Percentiles rank a stretch among this genome's conserved stretches.
These are phyloP conservation scores for Nemania diffusa DNA, from an alignment of 2,329 filamentous ascomycete species.

Conservation along the genomic window DNA sequence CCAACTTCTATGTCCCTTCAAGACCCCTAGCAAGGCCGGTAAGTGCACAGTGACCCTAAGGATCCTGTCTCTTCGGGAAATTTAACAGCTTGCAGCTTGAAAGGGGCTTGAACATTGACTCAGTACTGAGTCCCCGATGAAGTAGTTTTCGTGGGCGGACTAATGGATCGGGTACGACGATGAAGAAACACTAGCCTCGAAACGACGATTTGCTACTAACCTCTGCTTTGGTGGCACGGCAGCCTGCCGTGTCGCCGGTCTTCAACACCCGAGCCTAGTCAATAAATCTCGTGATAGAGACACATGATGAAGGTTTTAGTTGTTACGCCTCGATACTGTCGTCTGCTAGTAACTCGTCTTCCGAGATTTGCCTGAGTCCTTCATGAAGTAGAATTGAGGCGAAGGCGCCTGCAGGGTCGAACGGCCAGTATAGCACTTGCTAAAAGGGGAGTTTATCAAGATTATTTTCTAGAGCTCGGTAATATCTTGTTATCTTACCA, in stretches of 20 bases:
- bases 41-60: constrained; percentile 46
- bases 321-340: too few relatives aligned
- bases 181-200: constrained; percentile 43
- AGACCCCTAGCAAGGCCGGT: constrained; percentile 43
- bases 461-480: too few relatives aligned
- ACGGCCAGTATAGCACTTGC: too few relatives aligned
- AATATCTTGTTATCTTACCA: too few relatives aligned
- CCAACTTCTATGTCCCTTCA: constrained; percentile 41
- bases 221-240: constrained; percentile 50
- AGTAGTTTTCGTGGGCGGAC: constrained; percentile 44
- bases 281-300: too few relatives aligned
- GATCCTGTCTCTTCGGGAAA: constrained; percentile 49
- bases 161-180: constrained; percentile 46
- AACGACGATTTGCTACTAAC: constrained; percentile 44
- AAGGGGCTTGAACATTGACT: constrained; percentile 37
- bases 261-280: too few relatives aligned
- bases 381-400: too few relatives aligned
- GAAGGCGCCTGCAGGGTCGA: too few relatives aligned
- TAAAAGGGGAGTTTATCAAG: too few relatives aligned
- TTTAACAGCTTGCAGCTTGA: constrained; percentile 42
- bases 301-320: too few relatives aligned
- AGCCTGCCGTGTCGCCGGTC: constrained; percentile 45
- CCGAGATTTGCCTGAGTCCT: too few relatives aligned
- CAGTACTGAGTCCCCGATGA: constrained; percentile 42
- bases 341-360: too few relatives aligned